phyloP scores from a whole-genome alignment of 169 alveolate genomes.

The Babesia microti region DNA sequence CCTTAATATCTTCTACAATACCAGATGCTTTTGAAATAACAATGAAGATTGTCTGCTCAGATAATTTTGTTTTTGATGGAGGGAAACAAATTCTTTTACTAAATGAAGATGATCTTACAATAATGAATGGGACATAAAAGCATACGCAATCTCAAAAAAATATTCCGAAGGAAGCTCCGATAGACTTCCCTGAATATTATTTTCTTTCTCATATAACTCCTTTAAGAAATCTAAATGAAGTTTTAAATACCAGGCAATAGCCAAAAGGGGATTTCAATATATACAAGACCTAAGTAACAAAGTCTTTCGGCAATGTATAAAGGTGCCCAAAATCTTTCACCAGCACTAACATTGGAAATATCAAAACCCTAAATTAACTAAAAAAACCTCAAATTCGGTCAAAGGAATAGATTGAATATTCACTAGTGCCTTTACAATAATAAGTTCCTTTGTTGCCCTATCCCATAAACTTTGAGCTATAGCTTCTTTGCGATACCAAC shows the following conservation, averaged over 20 bases:
- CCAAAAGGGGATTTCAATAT: constrained; percentile 53
- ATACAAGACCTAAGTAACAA: constrained; percentile 52
- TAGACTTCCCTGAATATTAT: constrained; percentile 6
- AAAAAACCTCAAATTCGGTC: constrained; percentile 35
- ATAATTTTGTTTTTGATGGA: neutral
- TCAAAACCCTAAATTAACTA: constrained; percentile 37
- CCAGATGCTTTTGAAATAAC: constrained; percentile 6
- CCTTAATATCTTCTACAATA: constrained; percentile 31
- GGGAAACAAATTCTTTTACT: neutral
- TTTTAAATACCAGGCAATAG: constrained; percentile 36
- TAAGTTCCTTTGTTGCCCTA: constrained; percentile 45
- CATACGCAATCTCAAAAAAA: constrained; percentile 31
- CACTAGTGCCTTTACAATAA: constrained; percentile 57
- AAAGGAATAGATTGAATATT: constrained; percentile 51
- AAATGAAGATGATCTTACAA: neutral
- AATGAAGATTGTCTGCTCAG: constrained; percentile 1
- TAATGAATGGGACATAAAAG: constrained; percentile 8
- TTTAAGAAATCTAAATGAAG: constrained; percentile 26
- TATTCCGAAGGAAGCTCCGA: constrained; percentile 37
- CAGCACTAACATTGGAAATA: constrained; percentile 46
- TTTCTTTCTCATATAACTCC: constrained; percentile 12
- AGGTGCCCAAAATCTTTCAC: constrained; percentile 66
- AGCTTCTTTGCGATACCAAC: too few species aligned
- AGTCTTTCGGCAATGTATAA: constrained; percentile 51
- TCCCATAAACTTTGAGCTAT: too few species aligned